Evolutionary conservation across 139 green algal species (phyloP).

Genomic region (Chlorella sorokiniana): DNA sequence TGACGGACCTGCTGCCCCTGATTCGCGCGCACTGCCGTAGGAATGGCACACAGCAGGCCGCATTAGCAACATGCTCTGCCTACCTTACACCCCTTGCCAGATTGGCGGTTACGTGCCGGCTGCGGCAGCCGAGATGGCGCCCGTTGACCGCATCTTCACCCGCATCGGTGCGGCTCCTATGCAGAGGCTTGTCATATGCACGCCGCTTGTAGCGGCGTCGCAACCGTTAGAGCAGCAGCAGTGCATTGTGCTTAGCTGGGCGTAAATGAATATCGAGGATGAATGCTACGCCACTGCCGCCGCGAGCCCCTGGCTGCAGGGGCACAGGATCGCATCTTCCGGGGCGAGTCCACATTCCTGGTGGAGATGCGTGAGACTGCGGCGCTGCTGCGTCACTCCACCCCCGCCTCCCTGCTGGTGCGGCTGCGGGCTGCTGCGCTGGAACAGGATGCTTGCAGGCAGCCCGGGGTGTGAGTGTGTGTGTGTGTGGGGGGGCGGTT

Average conservation of each 20-base stretch:
- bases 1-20: background rate
- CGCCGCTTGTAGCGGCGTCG: background rate
- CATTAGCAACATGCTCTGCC: background rate
- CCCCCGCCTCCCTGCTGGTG: slow-evolving; percentile 50
- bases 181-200: background rate
- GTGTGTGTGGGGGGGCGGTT: background rate
- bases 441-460: background rate
- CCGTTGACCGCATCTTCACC: slow-evolving; percentile 60
- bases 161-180: slow-evolving; percentile 43
- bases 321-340: slow-evolving; percentile 58
- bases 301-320: slow-evolving; percentile 27
- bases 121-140: slow-evolving; percentile 6
- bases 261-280: no score
- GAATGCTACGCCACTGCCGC: background rate
- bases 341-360: slow-evolving; percentile 59
- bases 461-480: background rate
- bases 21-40: background rate
- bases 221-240: no score
- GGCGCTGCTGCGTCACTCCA: slow-evolving; percentile 44
- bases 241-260: no score
- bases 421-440: background rate
- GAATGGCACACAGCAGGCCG: background rate
- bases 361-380: slow-evolving; percentile 70
- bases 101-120: slow-evolving; percentile 57
- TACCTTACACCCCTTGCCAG: background rate